These are phyloP conservation scores for Xylaria sp. DNA, from an alignment of 2,329 filamentous ascomycete species.

Conservation along the genomic window DNA sequence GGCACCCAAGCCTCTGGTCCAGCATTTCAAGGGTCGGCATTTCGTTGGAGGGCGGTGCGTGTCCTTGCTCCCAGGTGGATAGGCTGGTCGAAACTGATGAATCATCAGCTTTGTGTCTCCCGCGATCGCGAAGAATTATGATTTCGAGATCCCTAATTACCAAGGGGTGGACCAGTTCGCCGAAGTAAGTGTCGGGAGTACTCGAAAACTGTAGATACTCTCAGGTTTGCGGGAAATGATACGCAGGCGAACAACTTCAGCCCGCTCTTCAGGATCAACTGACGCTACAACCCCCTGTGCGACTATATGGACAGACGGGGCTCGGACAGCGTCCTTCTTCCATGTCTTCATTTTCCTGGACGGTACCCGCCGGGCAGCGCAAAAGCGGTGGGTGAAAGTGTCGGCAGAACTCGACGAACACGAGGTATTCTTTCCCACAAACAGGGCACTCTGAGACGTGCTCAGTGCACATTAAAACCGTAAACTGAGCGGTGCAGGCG, in stretches of 20 bases:
- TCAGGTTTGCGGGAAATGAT: neutral
- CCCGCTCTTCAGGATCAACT: constrained; percentile 54
- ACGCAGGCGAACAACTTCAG: neutral
- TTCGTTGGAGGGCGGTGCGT: constrained; percentile 86
- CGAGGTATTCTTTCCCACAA: constrained; percentile 67
- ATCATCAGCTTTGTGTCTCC: constrained; percentile 77
- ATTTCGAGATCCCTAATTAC: constrained; percentile 83
- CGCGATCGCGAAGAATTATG: constrained; percentile 84
- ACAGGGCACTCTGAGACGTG: constrained; percentile 66
- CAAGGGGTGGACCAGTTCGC: constrained; percentile 88
- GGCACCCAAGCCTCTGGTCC: constrained; percentile 89
- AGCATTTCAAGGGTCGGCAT: constrained; percentile 85
- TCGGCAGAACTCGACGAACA: constrained; percentile 67
- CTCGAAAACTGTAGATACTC: constrained; percentile 61
- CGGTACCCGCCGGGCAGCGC: constrained; percentile 58
- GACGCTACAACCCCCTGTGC: constrained; percentile 64
- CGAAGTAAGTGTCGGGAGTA: constrained; percentile 67
- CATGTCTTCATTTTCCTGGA: constrained; percentile 57
- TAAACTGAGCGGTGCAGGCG: constrained; percentile 31
- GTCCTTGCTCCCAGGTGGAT: constrained; percentile 32
- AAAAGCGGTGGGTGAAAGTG: constrained; percentile 60
- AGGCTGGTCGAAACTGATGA: constrained; percentile 36
- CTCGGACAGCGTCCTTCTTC: constrained; percentile 66
- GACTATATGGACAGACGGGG: constrained; percentile 67
- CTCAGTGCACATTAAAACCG: constrained; percentile 68